These are phyloP conservation scores for Orychophragmus violaceus DNA, from an alignment of 345 rosid genomes.

Conservation along the genomic window DNA sequence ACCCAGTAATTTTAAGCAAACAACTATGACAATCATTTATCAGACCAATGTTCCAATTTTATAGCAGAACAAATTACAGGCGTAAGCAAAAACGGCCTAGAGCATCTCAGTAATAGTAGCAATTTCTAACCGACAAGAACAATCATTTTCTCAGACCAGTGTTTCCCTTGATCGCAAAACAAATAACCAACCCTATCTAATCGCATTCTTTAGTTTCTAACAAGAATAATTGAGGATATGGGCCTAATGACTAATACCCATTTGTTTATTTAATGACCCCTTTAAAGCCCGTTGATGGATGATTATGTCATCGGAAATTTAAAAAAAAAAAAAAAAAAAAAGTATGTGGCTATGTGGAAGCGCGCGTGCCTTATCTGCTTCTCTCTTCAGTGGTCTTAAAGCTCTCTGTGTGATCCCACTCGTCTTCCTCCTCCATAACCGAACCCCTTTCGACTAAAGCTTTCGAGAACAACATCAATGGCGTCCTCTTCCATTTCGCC, in stretches of 20 bases:
- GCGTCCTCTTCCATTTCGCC: conserved; percentile 66
- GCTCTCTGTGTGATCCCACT: conserved; percentile 21
- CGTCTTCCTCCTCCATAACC: conserved; percentile 15
- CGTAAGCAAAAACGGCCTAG: too few relatives aligned
- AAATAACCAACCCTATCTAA: too few relatives aligned
- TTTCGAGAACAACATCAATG: conserved; percentile 40
- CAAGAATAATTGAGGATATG: background rate
- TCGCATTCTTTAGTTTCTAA: background rate
- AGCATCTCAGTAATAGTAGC: too few relatives aligned
- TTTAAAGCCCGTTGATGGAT: background rate
- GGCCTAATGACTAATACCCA: background rate
- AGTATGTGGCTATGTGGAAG: conserved; percentile 42
- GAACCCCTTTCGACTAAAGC: background rate
- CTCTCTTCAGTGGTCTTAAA: conserved; percentile 34
- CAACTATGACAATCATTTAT: too few relatives aligned
- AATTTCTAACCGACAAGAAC: too few relatives aligned
- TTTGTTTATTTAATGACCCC: background rate
- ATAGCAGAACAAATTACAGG: too few relatives aligned
- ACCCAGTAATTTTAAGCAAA: too few relatives aligned
- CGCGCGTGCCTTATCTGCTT: conserved; percentile 44
- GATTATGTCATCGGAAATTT: background rate
- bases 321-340: conserved; percentile 27
- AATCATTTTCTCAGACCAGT: too few relatives aligned
- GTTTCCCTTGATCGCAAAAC: too few relatives aligned
- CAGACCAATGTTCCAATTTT: too few relatives aligned